Evolutionary conservation across 768 basidiomycete species (phyloP).

Genomic region (Auricularia sp.): DNA sequence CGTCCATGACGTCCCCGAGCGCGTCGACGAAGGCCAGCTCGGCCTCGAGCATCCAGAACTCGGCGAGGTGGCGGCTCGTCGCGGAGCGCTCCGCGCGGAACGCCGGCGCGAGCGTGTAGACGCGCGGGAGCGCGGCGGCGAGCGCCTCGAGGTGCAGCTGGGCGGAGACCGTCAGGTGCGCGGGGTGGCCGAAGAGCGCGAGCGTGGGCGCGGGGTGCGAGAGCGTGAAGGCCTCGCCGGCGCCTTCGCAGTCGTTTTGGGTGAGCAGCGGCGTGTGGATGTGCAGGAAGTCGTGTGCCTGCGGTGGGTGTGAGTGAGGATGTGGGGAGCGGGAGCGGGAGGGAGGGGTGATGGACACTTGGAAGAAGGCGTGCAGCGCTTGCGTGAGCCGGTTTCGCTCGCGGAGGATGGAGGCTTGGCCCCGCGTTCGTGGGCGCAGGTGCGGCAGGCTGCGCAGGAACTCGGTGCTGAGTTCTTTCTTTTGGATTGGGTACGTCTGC

Average conservation of each 20-base stretch:
- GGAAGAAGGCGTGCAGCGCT: constrained; percentile 57
- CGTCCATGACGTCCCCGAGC: constrained; percentile 40
- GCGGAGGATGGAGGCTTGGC: constrained; percentile 63
- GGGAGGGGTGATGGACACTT: constrained; percentile 33
- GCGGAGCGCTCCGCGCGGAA: constrained; percentile 89
- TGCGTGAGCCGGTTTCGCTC: constrained; percentile 50
- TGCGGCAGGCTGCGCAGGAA: constrained; percentile 81
- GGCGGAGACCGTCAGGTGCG: constrained; percentile 88
- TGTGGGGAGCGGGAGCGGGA: background rate
- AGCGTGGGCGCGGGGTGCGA: constrained; percentile 11
- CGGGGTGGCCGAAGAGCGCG: constrained; percentile 66
- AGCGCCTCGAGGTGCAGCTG: constrained; percentile 93
- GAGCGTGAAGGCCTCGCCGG: constrained; percentile 82
- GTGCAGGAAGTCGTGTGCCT: constrained; percentile 72
- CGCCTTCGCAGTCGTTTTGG: constrained; percentile 89
- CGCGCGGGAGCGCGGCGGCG: constrained; percentile 63
- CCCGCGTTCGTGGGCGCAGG: constrained; percentile 71
- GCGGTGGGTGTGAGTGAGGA: background rate
- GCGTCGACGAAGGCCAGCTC: constrained; percentile 61
- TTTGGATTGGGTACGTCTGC: constrained; percentile 86
- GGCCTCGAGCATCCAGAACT: constrained; percentile 99
- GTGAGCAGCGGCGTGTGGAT: constrained; percentile 84
- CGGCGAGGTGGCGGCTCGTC: constrained; percentile 86
- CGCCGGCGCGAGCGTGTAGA: constrained; percentile 86
- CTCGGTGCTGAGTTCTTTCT: constrained; percentile 67